Conservation (phyloP, 140 eudicot species). For the Stevia rebaudiana region DNA sequence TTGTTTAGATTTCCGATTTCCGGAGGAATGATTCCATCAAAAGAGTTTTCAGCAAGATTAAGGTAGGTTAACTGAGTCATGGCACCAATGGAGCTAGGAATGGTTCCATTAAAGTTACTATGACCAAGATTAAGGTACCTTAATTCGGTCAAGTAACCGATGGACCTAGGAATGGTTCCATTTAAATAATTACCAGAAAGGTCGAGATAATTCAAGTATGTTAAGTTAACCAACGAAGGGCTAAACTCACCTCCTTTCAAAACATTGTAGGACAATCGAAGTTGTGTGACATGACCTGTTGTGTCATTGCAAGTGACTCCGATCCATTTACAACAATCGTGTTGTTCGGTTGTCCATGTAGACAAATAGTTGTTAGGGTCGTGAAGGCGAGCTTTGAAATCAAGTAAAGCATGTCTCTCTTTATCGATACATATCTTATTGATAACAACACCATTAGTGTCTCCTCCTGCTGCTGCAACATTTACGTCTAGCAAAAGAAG, state of each 20-base stretch:
- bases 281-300: conserved; percentile 8
- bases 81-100: conserved; percentile 21
- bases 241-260: conserved; percentile 19
- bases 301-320: not conserved
- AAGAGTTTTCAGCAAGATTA: not conserved
- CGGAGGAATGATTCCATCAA: conserved; percentile 19
- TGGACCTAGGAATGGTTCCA: conserved; percentile 9
- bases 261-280: not conserved
- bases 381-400: conserved; percentile 7
- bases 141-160: conserved; percentile 10
- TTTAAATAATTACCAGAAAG: not conserved
- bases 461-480: conserved; percentile 1
- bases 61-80: conserved; percentile 9
- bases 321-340: not conserved
- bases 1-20: conserved; percentile 11
- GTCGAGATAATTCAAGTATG: conserved; percentile 20
- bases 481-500: not conserved
- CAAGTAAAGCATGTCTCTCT: conserved; percentile 13
- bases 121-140: conserved; percentile 9
- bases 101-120: not conserved
- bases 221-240: conserved; percentile 21
- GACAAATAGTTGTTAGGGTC: conserved; percentile 1
- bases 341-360: conserved; percentile 1
- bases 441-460: not conserved
- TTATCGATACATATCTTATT: not conserved